Base-by-base conservation (phyloP, 805 yeast genomes). In the Pichia rugopelliculosa region DNA sequence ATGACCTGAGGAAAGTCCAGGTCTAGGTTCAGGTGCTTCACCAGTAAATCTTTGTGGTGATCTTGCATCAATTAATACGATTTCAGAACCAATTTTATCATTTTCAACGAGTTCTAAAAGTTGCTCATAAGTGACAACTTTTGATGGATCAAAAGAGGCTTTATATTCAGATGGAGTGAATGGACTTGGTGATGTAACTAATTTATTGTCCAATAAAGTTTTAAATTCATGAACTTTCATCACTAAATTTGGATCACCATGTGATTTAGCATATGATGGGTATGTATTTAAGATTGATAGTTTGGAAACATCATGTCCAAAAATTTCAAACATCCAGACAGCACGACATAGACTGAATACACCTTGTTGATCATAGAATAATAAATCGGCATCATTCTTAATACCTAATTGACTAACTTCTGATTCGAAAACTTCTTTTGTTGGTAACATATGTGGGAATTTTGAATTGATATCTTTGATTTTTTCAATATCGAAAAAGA, bases 401-500 rank as follows among this genome's bases (percentile, higher is more conserved):
- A 87, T 59, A 1, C 93, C 93, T 49, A 87, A 63, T 15, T 73
- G 59, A 11, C 75, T 65, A 56, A 82, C 70, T 15, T 76, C 73
- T 6, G 57, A 41, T 44, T 77, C 77, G 64, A 88, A 91, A 4
- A 70, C 72, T 1, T 66, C 68, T 24, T 69, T 60, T 7, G 73
- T 64, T 1, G 98, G 98, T 12, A 90, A 71, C 97, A 90, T 93
- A 59, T 93, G 98, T 2, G 99, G 97, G 59, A 76, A 90, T 17
- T 75, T 69, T 13, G 87, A 80, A 0, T 66, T 49, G 2, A 64
- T 65, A 52, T 85, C 86, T 46, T 77, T 77, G 45, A 87, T 67
- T 21, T 68, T 77, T 55, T 87, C 96, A 44, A 91, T 77, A 58
- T 88, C 96, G 57, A 89, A 85, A 64, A 74, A 87, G 4, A 80